phyloP scores from a whole-genome alignment of 2,329 filamentous ascomycete genomes.

The Hymenoscyphus albidus region DNA sequence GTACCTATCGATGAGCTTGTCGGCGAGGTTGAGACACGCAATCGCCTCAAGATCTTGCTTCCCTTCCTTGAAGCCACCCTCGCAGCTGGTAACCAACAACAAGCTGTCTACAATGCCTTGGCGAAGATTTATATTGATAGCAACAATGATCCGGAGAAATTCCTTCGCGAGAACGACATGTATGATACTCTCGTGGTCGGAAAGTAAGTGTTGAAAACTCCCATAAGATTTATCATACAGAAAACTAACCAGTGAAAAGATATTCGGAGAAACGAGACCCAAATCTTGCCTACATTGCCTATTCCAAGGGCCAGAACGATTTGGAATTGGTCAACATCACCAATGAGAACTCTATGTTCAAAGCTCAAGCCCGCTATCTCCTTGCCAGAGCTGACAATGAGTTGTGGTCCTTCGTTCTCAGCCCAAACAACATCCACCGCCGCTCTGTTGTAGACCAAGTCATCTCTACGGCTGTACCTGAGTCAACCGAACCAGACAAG shows the following conservation, averaged over 20 bases:
- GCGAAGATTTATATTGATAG: conserved; percentile 99
- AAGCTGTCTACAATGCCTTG: conserved; percentile 93
- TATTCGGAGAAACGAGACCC: conserved; percentile 99
- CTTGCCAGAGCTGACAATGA: conserved; percentile 85
- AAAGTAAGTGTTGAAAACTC: conserved; percentile 57
- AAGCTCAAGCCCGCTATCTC: conserved; percentile 92
- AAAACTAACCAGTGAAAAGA: conserved; percentile 65
- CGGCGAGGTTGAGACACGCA: conserved; percentile 88
- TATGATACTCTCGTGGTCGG: conserved; percentile 91
- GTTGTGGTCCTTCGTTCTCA: conserved; percentile 92
- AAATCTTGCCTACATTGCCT: conserved; percentile 87
- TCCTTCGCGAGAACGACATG: conserved; percentile 94
- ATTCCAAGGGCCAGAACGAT: conserved; percentile 95
- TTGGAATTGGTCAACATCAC: conserved; percentile 95
- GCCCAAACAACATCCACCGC: conserved; percentile 91
- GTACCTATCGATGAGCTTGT: conserved; percentile 96
- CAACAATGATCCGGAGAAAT: conserved; percentile 97
- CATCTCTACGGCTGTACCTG: conserved; percentile 88
- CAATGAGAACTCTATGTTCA: conserved; percentile 99
- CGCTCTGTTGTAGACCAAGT: conserved; percentile 94
- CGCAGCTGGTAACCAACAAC: conserved; percentile 86
- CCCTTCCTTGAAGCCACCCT: conserved; percentile 95
- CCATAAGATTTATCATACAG: no score
- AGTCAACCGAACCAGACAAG: conserved; percentile 88
- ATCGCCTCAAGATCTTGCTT: conserved; percentile 89